Conservation (phyloP, 345 rosid species). For the Hibiscus mutabilis region DNA sequence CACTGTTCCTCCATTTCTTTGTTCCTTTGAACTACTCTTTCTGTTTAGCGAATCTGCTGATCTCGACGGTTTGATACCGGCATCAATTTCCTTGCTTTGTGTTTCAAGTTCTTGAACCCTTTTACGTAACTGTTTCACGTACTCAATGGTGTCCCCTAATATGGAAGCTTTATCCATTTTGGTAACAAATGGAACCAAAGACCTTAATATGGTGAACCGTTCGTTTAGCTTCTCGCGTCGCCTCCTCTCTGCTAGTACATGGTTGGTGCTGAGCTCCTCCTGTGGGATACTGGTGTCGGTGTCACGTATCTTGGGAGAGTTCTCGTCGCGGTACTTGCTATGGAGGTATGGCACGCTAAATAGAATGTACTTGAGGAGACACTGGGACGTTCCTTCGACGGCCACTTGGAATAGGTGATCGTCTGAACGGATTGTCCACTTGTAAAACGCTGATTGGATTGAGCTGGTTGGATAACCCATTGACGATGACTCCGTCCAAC, state of each 20-base stretch:
- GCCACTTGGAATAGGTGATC: constrained; percentile 24
- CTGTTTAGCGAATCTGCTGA: constrained; percentile 26
- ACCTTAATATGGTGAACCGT: constrained; percentile 67
- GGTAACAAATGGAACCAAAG: constrained; percentile 89
- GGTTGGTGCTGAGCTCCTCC: constrained; percentile 81
- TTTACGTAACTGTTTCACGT: constrained; percentile 75
- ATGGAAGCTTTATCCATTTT: constrained; percentile 99
- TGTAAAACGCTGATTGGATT: constrained; percentile 57
- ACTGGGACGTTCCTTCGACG: constrained; percentile 50
- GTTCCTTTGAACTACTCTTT: constrained; percentile 31
- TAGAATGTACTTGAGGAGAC: constrained; percentile 76
- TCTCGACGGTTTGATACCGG: constrained; percentile 27
- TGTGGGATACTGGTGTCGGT: constrained; percentile 25
- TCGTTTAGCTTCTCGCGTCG: constrained; percentile 93
- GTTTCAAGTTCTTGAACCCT: constrained; percentile 77
- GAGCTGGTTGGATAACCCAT: constrained; percentile 29
- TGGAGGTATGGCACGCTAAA: constrained; percentile 76
- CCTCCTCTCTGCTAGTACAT: constrained; percentile 88
- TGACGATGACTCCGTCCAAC: constrained; percentile 45
- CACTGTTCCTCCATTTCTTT: constrained; percentile 21
- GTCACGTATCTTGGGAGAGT: constrained; percentile 50
- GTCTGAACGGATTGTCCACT: constrained; percentile 49
- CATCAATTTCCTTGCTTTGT: constrained; percentile 42
- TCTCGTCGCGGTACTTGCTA: constrained; percentile 41
- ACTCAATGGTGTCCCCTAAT: constrained; percentile 90